phyloP scores from a whole-genome alignment of 768 basidiomycete genomes.

The Hypholoma sublateritium region DNA sequence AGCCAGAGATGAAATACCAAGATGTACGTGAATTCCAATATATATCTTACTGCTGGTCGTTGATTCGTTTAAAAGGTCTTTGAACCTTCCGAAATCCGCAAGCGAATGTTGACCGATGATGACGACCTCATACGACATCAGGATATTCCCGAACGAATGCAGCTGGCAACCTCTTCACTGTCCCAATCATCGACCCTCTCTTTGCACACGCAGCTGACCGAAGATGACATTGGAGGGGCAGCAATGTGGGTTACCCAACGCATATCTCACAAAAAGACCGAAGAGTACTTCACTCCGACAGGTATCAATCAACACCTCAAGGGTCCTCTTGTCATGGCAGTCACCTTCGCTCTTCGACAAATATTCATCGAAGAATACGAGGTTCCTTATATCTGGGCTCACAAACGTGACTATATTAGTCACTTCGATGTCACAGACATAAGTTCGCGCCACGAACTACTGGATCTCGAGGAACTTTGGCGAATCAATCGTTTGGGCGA shows the following conservation, averaged over 20 bases:
- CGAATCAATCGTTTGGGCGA: slow-evolving; percentile 86
- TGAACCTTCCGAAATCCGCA: slow-evolving; percentile 94
- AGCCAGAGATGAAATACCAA: slow-evolving; percentile 78
- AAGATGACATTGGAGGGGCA: slow-evolving; percentile 75
- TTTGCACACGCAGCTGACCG: slow-evolving; percentile 60
- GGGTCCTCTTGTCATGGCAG: slow-evolving; percentile 71
- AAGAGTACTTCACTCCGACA: slow-evolving; percentile 68
- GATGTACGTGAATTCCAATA: slow-evolving; percentile 52
- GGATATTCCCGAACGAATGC: slow-evolving; percentile 96
- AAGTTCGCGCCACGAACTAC: slow-evolving; percentile 63
- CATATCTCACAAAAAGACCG: slow-evolving; percentile 67
- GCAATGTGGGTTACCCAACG: slow-evolving; percentile 87
- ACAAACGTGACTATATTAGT: slow-evolving; percentile 89
- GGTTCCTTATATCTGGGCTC: slow-evolving; percentile 93
- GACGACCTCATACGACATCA: slow-evolving; percentile 89
- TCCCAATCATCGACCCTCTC: slow-evolving; percentile 63
- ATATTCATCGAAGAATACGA: slow-evolving; percentile 89
- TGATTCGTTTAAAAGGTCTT: slow-evolving; percentile 67
- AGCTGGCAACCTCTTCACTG: slow-evolving; percentile 84
- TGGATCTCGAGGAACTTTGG: slow-evolving; percentile 85
- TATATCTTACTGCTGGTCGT: slow-evolving; percentile 7
- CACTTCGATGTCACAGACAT: slow-evolving; percentile 73
- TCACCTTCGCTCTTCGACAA: slow-evolving; percentile 75
- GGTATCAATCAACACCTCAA: slow-evolving; percentile 63
- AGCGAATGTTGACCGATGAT: slow-evolving; percentile 85